phyloP scores from a whole-genome alignment of 495 filamentous ascomycete genomes.

The Clavariopsis aquatica region DNA sequence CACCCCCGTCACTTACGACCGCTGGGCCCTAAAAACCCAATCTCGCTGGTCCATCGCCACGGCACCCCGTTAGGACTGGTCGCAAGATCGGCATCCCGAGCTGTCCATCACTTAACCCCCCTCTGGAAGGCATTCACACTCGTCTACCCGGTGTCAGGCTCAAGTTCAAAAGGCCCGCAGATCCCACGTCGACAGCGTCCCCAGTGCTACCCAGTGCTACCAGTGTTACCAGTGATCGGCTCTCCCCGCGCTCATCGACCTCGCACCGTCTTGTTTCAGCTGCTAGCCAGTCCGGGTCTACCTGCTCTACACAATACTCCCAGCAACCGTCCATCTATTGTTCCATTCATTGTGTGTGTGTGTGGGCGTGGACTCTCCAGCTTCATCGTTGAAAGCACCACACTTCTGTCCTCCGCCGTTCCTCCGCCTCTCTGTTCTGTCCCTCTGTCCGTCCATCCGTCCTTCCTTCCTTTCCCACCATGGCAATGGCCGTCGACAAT shows the following conservation, averaged over 20 bases:
- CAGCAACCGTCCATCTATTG: slow-evolving; percentile 6
- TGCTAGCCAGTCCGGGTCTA: slow-evolving; percentile 1
- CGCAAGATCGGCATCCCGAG: slow-evolving; percentile 33
- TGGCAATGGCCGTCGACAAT: slow-evolving; percentile 83
- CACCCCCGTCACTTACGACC: slow-evolving; percentile 31
- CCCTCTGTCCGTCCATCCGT: slow-evolving; percentile 9
- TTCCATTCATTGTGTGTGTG: too few relatives aligned
- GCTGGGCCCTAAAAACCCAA: slow-evolving; percentile 28
- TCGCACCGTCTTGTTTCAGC: slow-evolving; percentile 37
- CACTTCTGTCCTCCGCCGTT: too few relatives aligned
- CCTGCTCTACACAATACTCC: slow-evolving; percentile 22
- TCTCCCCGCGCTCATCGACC: slow-evolving; percentile 39
- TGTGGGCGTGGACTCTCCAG: too few relatives aligned
- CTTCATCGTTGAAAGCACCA: slow-evolving; percentile 24
- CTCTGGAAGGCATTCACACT: slow-evolving; percentile 29
- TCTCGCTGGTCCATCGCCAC: slow-evolving; percentile 37
- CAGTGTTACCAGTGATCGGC: slow-evolving; percentile 36
- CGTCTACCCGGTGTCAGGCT: slow-evolving; percentile 29
- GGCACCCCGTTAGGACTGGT: slow-evolving; percentile 29
- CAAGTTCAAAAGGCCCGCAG: slow-evolving; percentile 36
- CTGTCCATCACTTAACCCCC: slow-evolving; percentile 33
- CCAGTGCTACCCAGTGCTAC: neutral
- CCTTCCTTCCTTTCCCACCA: slow-evolving; percentile 51
- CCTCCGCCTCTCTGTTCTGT: too few relatives aligned
- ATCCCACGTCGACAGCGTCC: slow-evolving; percentile 27